These are phyloP conservation scores for Porphyrellus cyaneotinctus DNA, from an alignment of 768 basidiomycete genomes.

Conservation along the genomic window DNA sequence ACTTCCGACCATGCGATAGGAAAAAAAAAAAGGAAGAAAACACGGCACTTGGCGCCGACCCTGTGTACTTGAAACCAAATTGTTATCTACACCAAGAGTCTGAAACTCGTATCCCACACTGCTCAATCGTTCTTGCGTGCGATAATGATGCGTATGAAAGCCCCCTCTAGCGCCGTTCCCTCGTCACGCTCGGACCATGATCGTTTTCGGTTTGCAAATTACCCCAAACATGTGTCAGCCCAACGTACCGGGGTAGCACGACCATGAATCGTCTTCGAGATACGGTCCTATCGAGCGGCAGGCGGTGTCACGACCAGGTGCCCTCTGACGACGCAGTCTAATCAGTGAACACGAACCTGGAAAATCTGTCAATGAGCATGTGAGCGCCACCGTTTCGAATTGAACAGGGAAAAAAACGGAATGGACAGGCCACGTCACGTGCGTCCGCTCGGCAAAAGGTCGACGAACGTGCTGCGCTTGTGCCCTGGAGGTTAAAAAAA, in stretches of 20 bases:
- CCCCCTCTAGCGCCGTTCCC: background rate
- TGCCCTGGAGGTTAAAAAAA: background rate
- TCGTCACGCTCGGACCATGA: conserved; percentile 7
- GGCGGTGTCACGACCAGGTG: conserved; percentile 1
- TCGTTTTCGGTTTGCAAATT: conserved; percentile 15
- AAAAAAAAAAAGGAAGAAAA: conserved; percentile 2
- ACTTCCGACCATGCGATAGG: conserved; percentile 22
- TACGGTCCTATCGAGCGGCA: too few relatives aligned
- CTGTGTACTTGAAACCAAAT: conserved; percentile 18
- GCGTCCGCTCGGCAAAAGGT: background rate
- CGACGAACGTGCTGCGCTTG: conserved; percentile 4
- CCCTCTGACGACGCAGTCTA: background rate
- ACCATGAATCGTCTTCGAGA: background rate
- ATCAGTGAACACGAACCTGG: background rate
- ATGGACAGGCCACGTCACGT: background rate
- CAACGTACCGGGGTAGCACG: background rate
- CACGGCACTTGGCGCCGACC: background rate
- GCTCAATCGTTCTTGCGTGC: background rate
- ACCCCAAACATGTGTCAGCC: conserved; percentile 11
- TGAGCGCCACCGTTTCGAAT: conserved; percentile 4
- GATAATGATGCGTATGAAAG: conserved; percentile 11
- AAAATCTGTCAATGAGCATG: background rate
- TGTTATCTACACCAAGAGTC: conserved; percentile 1
- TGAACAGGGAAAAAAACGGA: background rate
- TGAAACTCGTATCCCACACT: conserved; percentile 16